These are phyloP conservation scores for Larix kaempferi DNA, from an alignment of 75 land plant species.

Conservation along the genomic window DNA sequence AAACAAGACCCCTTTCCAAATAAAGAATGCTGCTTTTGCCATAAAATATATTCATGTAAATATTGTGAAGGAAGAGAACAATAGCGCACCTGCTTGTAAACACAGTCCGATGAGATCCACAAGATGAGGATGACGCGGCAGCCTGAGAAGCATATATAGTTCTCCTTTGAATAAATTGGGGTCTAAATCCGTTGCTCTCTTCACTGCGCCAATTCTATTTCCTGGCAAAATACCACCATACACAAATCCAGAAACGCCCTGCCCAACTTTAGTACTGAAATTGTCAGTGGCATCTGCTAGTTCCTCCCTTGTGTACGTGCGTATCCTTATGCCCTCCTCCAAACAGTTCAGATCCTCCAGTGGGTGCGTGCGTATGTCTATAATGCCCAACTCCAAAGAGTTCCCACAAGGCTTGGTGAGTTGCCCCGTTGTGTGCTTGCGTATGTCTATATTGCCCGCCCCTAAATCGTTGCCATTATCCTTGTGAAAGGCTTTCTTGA, in stretches of 20 bases:
- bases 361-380: too few species aligned
- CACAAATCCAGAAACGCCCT: conserved; percentile 22
- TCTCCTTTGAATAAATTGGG: conserved; percentile 26
- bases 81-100: conserved; percentile 14
- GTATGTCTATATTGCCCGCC: too few species aligned
- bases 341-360: too few species aligned
- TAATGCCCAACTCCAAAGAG: too few species aligned
- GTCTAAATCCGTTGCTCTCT: conserved; percentile 21
- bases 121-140: conserved; percentile 21
- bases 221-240: conserved; percentile 21
- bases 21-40: too few species aligned
- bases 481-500: too few species aligned
- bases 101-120: conserved; percentile 31
- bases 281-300: conserved; percentile 17
- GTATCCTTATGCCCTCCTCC: background rate
- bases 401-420: too few species aligned
- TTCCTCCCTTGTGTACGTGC: conserved; percentile 22
- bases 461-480: too few species aligned
- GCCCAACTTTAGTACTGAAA: conserved; percentile 19
- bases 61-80: too few species aligned
- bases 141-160: conserved; percentile 31
- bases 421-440: too few species aligned
- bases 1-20: too few species aligned
- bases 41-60: too few species aligned
- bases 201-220: conserved; percentile 24